These are phyloP conservation scores for Sordariomycetes sp. DNA, from an alignment of 2,329 filamentous ascomycete species.

Conservation along the genomic window DNA sequence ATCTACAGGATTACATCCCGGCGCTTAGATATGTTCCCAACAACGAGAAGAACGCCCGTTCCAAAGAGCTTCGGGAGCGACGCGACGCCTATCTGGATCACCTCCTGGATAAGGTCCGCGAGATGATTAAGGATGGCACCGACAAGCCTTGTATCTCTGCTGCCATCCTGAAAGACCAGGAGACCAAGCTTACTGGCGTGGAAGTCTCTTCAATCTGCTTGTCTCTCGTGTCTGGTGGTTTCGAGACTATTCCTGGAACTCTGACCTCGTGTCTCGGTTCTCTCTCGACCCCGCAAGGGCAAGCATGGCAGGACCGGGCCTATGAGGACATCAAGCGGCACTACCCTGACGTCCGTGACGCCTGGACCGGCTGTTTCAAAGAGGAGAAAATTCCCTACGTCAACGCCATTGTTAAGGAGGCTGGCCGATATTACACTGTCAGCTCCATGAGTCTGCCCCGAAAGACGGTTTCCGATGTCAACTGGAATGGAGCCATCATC, in stretches of 20 bases:
- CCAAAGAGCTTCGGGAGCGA: constrained; percentile 32
- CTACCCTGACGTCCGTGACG: constrained; percentile 32
- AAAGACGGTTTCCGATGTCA: constrained; percentile 36
- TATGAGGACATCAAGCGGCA: constrained; percentile 38
- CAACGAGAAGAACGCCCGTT: constrained; percentile 35
- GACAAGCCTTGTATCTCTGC: constrained; percentile 44
- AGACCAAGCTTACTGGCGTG: constrained; percentile 38
- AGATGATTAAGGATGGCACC: constrained; percentile 37
- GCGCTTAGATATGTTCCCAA: constrained; percentile 36
- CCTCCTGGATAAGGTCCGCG: constrained; percentile 36
- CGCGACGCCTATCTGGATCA: constrained; percentile 37
- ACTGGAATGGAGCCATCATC: constrained; percentile 39
- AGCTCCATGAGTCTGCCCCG: constrained; percentile 39
- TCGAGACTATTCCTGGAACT: constrained; percentile 43
- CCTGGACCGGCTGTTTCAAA: constrained; percentile 31
- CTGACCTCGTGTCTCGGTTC: constrained; percentile 40
- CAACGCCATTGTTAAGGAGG: constrained; percentile 38
- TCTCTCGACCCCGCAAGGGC: constrained; percentile 33
- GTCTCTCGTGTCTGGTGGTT: constrained; percentile 39
- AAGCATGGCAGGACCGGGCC: constrained; percentile 38
- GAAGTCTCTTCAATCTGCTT: constrained; percentile 43
- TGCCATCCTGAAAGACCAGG: constrained; percentile 41
- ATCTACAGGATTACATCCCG: constrained; percentile 42
- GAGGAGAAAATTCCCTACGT: constrained; percentile 37
- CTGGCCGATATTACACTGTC: constrained; percentile 41